Conservation (phyloP, 2,329 filamentous ascomycete genomes). For the Tolypocladium pustulatum region DNA sequence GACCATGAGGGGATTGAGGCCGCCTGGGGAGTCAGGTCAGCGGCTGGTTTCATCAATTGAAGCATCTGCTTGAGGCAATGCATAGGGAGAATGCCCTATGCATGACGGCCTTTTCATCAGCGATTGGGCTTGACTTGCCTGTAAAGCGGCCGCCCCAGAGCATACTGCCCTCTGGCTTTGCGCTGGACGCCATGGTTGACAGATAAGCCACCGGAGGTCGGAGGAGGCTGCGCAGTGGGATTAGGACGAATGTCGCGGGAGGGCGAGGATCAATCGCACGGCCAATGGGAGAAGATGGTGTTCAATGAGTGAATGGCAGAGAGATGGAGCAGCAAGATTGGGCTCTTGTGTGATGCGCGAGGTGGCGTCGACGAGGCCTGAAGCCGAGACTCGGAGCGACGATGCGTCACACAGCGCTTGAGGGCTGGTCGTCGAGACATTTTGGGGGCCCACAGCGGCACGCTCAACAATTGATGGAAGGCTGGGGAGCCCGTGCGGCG, state of each 20-base stretch:
- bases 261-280: neutral
- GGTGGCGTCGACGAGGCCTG: neutral
- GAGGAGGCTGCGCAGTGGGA: neutral
- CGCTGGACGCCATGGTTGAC: slow-evolving; percentile 15
- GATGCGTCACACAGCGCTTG: neutral
- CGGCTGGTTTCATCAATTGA: neutral
- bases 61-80: neutral
- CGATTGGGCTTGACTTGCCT: slow-evolving; percentile 20
- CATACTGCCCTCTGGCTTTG: slow-evolving; percentile 19
- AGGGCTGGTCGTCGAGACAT: neutral
- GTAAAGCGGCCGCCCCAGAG: slow-evolving; percentile 41
- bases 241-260: neutral
- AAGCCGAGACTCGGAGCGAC: neutral
- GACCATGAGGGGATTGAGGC: slow-evolving; percentile 76
- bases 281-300: neutral
- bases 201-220: neutral
- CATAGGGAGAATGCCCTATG: neutral
- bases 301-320: neutral
- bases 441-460: neutral
- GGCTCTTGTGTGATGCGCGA: neutral
- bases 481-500: neutral
- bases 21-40: slow-evolving; percentile 39
- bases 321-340: neutral
- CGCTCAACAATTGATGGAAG: neutral
- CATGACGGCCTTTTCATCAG: neutral